A percentile compares a stretch with the other conserved stretches of the same genome.
phyloP scores from a whole-genome alignment of 2,329 filamentous ascomycete genomes.

The Macrophomina pseudophaseolina region DNA sequence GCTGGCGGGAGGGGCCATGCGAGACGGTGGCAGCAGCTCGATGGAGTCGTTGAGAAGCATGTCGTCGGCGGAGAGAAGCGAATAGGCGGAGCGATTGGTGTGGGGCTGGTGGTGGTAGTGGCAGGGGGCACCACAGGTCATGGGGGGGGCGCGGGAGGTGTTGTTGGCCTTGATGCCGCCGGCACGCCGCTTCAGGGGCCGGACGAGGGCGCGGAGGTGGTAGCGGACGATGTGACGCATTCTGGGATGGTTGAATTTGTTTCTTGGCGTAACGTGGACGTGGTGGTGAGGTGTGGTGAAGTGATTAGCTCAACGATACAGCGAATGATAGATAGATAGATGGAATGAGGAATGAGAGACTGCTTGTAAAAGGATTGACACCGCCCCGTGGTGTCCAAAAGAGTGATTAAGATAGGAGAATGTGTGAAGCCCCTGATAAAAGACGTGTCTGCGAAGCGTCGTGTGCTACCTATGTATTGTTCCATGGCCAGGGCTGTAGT shows the following conservation, averaged over 20 bases:
- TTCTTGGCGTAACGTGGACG: background rate
- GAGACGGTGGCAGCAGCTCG: conserved; percentile 10
- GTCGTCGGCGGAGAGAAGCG: background rate
- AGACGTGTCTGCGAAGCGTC: background rate
- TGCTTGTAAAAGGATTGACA: background rate
- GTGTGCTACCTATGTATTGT: conserved; percentile 3
- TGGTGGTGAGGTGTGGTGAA: background rate
- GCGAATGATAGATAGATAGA: background rate
- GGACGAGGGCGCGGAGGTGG: conserved; percentile 11
- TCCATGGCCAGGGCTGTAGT: background rate
- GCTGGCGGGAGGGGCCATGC: background rate
- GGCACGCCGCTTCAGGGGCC: conserved; percentile 8
- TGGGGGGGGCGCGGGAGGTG: background rate
- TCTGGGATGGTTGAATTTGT: background rate
- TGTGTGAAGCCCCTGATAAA: background rate
- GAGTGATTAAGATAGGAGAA: background rate
- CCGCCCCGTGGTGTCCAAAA: background rate
- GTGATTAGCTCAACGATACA: background rate
- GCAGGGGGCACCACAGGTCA: background rate
- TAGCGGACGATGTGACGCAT: conserved; percentile 10
- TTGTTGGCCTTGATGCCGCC: background rate
- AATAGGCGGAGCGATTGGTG: background rate
- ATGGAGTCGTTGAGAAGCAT: background rate
- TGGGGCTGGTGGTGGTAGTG: background rate
- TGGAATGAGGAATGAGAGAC: background rate